Evolutionary conservation across 2,329 filamentous ascomycete species (phyloP), one percentile per base, ranked within the genome.

Genomic region (Paracorniculantispora psalliotae): DNA sequence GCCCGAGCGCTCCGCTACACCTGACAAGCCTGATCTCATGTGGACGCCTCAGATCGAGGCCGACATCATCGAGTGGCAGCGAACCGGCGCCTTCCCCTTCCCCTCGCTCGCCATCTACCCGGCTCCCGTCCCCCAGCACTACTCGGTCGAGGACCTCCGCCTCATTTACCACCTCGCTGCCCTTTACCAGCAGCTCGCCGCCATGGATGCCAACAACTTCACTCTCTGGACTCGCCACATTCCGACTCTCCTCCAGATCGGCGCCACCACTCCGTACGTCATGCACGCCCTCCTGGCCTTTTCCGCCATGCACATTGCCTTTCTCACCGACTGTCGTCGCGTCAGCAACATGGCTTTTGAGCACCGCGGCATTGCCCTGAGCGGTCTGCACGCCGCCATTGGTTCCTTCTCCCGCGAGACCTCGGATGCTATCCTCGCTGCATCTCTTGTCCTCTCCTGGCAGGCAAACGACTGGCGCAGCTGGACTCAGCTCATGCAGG

Each of bases 391-490:
- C 68, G 89, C 92, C 68, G 91, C 92, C 28, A 92, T 97, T 65
- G 85, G 87, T 47, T 82, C 83, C 21, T 97, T 97, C 74, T 96
- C 90, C 2, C 86, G 86, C 66, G 86, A 89, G 55, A 96, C 92
- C 62, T 93, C 91, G 2, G 93, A 99, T 74, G 92, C 92, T 46
- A 88, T 97, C 62, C 82, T 99, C 57, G 93, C 92, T 26, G 91
- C 92, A 33, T 97, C 93, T 26, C 85, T 97, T 47, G 83, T 97
- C 50, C 82, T 99, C 52, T 96, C 92, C 39, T 97, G 94, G 92
- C 93, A 97, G 77, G 90, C 91, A 59, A 94, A 88, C 61, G 93
- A 97, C 77, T 97, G 92, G 93, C 88, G 88, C 72, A 90, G 88
- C 74, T 97, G 93, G 93, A 91, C 89, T 63, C 92, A 92, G 65